Conservation (phyloP, 2,329 filamentous ascomycete genomes). For the Hysterium pulicare region DNA sequence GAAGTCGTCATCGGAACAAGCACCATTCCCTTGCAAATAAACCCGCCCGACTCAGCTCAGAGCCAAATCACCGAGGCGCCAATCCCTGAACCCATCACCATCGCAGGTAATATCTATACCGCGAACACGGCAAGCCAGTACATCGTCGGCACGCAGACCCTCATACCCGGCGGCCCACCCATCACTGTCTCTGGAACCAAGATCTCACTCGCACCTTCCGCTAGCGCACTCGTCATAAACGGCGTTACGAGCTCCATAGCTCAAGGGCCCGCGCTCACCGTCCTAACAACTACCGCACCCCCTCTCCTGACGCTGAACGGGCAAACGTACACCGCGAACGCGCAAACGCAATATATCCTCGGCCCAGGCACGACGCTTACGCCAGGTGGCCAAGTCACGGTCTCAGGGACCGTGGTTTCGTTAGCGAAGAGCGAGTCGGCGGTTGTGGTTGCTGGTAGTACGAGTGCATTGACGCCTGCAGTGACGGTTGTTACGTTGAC, state of each 20-base stretch:
- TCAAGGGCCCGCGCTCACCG: slow-evolving; percentile 12
- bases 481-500: slow-evolving; percentile 18
- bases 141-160: slow-evolving; percentile 27
- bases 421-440: slow-evolving; percentile 25
- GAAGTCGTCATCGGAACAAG: slow-evolving; percentile 21
- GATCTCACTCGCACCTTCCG: slow-evolving; percentile 33
- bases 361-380: slow-evolving; percentile 34
- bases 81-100: slow-evolving; percentile 16
- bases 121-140: slow-evolving; percentile 32
- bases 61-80: slow-evolving; percentile 17
- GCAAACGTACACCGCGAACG: slow-evolving; percentile 40
- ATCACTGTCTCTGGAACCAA: slow-evolving; percentile 36
- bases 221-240: slow-evolving; percentile 33
- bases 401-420: slow-evolving; percentile 32
- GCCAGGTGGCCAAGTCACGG: slow-evolving; percentile 35
- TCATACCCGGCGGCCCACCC: slow-evolving; percentile 31
- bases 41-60: not conserved
- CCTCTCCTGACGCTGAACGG: slow-evolving; percentile 35
- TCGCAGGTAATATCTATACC: slow-evolving; percentile 22
- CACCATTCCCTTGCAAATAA: slow-evolving; percentile 6
- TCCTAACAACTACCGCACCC: slow-evolving; percentile 20
- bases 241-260: slow-evolving; percentile 22
- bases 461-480: slow-evolving; percentile 17
- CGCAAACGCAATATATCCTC: slow-evolving; percentile 42
- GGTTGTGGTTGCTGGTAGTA: slow-evolving; percentile 23